These are phyloP conservation scores for Fremontodendron californicum DNA, from an alignment of 345 rosid species.

Conservation along the genomic window DNA sequence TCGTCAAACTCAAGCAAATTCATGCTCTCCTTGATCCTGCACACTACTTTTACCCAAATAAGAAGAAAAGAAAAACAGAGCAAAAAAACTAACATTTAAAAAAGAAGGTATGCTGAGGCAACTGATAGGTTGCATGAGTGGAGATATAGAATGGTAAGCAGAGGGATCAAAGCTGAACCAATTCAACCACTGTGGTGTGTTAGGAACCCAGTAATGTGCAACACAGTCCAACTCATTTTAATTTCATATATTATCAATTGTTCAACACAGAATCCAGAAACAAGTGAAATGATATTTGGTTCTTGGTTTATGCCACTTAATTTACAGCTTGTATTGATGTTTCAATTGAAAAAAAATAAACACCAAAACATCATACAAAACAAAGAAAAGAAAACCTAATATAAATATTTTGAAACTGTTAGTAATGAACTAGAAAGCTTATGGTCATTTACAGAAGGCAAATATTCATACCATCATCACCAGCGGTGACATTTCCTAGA, in stretches of 20 bases:
- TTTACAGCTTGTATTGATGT: neutral
- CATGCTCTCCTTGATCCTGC: no score
- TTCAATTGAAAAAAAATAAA: no score
- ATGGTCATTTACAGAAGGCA: neutral
- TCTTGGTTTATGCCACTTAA: neutral
- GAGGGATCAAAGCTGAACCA: constrained; percentile 79
- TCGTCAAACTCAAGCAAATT: no score
- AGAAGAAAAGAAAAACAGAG: no score
- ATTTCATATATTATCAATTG: neutral
- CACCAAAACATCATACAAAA: no score
- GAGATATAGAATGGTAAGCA: constrained; percentile 76
- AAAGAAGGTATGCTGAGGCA: constrained; percentile 62
- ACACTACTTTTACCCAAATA: no score
- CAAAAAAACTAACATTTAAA: no score
- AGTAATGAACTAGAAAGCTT: neutral
- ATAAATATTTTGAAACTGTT: neutral
- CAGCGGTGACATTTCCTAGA: constrained; percentile 67
- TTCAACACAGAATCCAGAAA: neutral
- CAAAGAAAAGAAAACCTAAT: neutral
- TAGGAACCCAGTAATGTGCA: constrained; percentile 79
- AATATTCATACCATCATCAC: constrained; percentile 62
- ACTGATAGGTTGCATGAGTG: constrained; percentile 65
- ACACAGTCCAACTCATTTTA: constrained; percentile 32
- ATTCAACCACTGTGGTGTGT: constrained; percentile 85
- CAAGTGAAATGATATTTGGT: neutral